These are phyloP conservation scores for Solanum tarijense DNA, from an alignment of 257 asterid genomes.

Conservation along the genomic window DNA sequence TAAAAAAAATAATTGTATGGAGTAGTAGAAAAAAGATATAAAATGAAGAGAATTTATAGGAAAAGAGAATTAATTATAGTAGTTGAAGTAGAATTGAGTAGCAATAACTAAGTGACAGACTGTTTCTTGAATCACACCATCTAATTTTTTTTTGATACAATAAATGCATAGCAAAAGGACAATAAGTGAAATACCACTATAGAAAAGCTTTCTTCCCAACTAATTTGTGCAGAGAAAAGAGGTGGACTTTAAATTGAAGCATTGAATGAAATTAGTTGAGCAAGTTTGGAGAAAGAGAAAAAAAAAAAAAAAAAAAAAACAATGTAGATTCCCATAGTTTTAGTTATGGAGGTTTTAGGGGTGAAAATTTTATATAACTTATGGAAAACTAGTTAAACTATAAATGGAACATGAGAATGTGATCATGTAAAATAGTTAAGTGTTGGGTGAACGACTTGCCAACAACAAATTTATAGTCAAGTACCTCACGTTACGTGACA, in stretches of 20 bases:
- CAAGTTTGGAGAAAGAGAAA: slow-evolving; percentile 13
- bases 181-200: slow-evolving; percentile 1
- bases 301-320: neutral
- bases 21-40: neutral
- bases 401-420: slow-evolving; percentile 43
- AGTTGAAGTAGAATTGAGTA: slow-evolving; percentile 3
- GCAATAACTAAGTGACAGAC: slow-evolving; percentile 55
- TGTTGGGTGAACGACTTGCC: slow-evolving; percentile 77
- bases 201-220: slow-evolving; percentile 22
- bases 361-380: no score
- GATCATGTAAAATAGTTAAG: slow-evolving; percentile 37
- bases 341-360: neutral
- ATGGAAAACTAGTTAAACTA: slow-evolving; percentile 7
- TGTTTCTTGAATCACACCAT: slow-evolving; percentile 55
- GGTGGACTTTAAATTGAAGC: slow-evolving; percentile 53
- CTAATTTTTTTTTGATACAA: slow-evolving; percentile 27
- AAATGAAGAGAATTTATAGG: slow-evolving; percentile 42
- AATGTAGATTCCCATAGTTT: slow-evolving; percentile 4
- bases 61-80: slow-evolving; percentile 4
- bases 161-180: slow-evolving; percentile 43
- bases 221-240: slow-evolving; percentile 45
- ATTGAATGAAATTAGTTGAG: slow-evolving; percentile 89
- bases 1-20: neutral
- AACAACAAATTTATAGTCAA: slow-evolving; percentile 45
- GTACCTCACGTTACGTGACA: slow-evolving; percentile 29